Conservation (phyloP, 805 yeast genomes). For the Ogataea sp. region DNA sequence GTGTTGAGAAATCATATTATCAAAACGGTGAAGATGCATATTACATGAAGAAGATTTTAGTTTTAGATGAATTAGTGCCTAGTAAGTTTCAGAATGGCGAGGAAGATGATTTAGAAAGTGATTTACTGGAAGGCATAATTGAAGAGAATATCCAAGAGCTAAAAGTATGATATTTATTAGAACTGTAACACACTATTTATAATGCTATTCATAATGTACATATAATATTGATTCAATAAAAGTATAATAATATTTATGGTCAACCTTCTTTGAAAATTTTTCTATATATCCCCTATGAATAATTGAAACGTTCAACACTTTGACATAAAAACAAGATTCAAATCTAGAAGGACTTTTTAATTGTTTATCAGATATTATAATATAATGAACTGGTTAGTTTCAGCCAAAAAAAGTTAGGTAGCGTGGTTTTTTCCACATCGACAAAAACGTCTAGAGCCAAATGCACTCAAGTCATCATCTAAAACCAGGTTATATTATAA, state of each 20-base stretch:
- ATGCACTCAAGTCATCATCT: slow-evolving; percentile 97
- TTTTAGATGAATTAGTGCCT: slow-evolving; percentile 54
- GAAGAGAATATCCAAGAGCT: slow-evolving; percentile 6
- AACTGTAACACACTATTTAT: background rate
- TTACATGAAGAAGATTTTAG: slow-evolving; percentile 74
- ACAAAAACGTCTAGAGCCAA: slow-evolving; percentile 95
- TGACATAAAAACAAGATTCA: no score
- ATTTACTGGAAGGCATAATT: slow-evolving; percentile 31
- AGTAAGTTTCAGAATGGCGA: slow-evolving; percentile 39
- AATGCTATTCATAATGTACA: background rate
- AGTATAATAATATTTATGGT: no score
- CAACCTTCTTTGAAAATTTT: no score
- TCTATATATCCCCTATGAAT: no score
- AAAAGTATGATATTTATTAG: slow-evolving; percentile 1
- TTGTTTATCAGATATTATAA: no score
- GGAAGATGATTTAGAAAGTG: slow-evolving; percentile 50
- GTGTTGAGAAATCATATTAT: slow-evolving; percentile 82
- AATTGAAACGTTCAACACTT: no score
- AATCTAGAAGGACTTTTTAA: no score
- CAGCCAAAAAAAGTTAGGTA: slow-evolving; percentile 79
- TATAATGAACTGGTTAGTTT: slow-evolving; percentile 18
- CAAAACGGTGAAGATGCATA: slow-evolving; percentile 98
- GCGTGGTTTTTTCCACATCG: slow-evolving; percentile 99
- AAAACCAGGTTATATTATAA: no score
- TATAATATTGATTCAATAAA: no score